Percentiles rank a stretch among this genome's conserved stretches.
Evolutionary conservation across 2,329 filamentous ascomycete genomes (phyloP).

Genomic region (Fusarium pilosicola): DNA sequence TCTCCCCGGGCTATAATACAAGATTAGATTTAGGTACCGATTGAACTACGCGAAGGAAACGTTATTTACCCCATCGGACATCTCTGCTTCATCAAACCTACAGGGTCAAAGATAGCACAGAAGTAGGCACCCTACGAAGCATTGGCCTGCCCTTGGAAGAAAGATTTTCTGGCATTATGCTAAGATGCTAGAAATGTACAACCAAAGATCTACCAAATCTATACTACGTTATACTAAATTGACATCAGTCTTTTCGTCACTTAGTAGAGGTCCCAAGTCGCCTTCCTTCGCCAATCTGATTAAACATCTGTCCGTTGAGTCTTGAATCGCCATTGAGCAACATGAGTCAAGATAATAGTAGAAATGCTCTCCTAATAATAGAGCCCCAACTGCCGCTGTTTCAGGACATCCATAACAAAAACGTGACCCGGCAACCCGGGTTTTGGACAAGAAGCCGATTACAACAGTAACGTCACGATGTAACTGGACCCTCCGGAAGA

Average conservation of each 20-base stretch:
- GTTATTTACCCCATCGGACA: not conserved
- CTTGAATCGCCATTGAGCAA: not conserved
- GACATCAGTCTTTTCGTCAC: not conserved
- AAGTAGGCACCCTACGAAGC: too few relatives aligned
- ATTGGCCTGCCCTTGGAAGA: not conserved
- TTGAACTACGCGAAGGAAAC: not conserved
- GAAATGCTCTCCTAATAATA: not conserved
- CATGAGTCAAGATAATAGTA: not conserved
- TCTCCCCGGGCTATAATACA: not conserved
- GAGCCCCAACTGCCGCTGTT: conserved; percentile 5
- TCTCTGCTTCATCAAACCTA: not conserved
- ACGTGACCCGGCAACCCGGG: conserved; percentile 7
- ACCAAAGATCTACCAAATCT: not conserved
- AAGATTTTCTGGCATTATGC: not conserved
- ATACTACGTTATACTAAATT: not conserved
- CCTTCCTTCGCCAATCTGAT: not conserved
- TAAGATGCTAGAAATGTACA: not conserved
- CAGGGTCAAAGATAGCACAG: too few relatives aligned
- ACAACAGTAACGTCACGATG: conserved; percentile 17
- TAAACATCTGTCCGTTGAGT: not conserved
- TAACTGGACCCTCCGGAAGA: conserved; percentile 3
- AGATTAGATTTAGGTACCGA: not conserved
- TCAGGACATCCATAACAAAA: not conserved
- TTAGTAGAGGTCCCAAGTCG: not conserved
- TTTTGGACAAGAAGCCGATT: conserved; percentile 11